Evolutionary conservation across 805 yeast species (phyloP).

Genomic region (Myxozyma neglecta): DNA sequence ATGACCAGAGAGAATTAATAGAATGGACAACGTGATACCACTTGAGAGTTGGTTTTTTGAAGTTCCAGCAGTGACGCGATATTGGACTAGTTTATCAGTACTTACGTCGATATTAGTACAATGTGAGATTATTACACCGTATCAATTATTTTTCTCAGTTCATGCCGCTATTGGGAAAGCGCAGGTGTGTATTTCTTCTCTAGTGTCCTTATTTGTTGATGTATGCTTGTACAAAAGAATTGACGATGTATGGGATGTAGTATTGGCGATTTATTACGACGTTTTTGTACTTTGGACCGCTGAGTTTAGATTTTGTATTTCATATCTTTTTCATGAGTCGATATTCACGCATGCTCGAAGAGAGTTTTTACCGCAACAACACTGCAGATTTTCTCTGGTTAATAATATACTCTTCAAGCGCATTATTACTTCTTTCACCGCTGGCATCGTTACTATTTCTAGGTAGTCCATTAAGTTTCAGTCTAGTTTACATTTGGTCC

Average conservation of each 20-base stretch:
- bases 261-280: conserved; percentile 47
- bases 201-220: not conserved
- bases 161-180: conserved; percentile 42
- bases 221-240: not conserved
- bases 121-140: conserved; percentile 40
- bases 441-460: conserved; percentile 40
- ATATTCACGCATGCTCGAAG: conserved; percentile 46
- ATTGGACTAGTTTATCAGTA: conserved; percentile 41
- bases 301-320: conserved; percentile 43
- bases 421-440: conserved; percentile 41
- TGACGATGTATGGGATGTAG: too few relatives aligned
- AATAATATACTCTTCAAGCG: conserved; percentile 38
- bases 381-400: conserved; percentile 47
- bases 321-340: conserved; percentile 43
- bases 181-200: conserved; percentile 24
- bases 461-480: conserved; percentile 44
- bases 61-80: conserved; percentile 50
- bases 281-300: conserved; percentile 46
- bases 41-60: conserved; percentile 45
- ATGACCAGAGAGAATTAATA: too few relatives aligned
- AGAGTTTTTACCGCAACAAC: conserved; percentile 36
- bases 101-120: conserved; percentile 42
- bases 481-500: conserved; percentile 50
- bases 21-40: conserved; percentile 38
- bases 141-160: conserved; percentile 42